Evolutionary conservation across 768 basidiomycete species (phyloP).

Genomic region (Boletus tylopilopsis): DNA sequence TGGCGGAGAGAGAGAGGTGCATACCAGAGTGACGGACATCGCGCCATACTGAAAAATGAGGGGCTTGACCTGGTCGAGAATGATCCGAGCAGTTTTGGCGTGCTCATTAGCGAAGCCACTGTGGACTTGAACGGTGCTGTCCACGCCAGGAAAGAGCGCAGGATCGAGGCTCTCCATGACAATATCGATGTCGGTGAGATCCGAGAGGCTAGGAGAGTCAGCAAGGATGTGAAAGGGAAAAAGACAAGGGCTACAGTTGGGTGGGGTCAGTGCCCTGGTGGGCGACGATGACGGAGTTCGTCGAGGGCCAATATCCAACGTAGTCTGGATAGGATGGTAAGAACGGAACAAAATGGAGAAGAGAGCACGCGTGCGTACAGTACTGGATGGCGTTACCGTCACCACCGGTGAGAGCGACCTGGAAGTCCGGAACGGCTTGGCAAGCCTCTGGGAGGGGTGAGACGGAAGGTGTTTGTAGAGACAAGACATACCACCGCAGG

Average conservation of each 20-base stretch:
- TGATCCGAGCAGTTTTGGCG: conserved; percentile 40
- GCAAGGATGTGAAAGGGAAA: neutral
- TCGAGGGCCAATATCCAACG: conserved; percentile 52
- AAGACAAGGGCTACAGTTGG: conserved; percentile 38
- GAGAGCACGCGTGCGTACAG: conserved; percentile 33
- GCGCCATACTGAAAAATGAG: conserved; percentile 37
- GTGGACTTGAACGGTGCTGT: conserved; percentile 43
- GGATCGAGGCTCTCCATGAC: conserved; percentile 36
- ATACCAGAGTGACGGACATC: conserved; percentile 40
- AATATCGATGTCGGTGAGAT: conserved; percentile 49
- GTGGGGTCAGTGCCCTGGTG: conserved; percentile 61
- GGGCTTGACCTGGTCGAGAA: conserved; percentile 42
- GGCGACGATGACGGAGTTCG: conserved; percentile 52
- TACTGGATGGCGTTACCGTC: conserved; percentile 46
- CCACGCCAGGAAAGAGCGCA: conserved; percentile 53
- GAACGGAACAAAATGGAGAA: neutral
- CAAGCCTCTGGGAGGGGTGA: conserved; percentile 21
- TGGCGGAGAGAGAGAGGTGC: conserved; percentile 1
- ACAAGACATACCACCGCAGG: conserved; percentile 38
- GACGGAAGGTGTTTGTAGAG: neutral
- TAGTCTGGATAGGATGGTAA: conserved; percentile 35
- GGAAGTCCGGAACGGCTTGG: conserved; percentile 41
- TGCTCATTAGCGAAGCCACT: conserved; percentile 53
- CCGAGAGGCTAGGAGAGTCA: conserved; percentile 37
- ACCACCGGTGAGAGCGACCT: conserved; percentile 40